A percentile compares a stretch with the other conserved stretches of the same genome.
phyloP scores from a whole-genome alignment of 345 rosid genomes.

The Draba incana region DNA sequence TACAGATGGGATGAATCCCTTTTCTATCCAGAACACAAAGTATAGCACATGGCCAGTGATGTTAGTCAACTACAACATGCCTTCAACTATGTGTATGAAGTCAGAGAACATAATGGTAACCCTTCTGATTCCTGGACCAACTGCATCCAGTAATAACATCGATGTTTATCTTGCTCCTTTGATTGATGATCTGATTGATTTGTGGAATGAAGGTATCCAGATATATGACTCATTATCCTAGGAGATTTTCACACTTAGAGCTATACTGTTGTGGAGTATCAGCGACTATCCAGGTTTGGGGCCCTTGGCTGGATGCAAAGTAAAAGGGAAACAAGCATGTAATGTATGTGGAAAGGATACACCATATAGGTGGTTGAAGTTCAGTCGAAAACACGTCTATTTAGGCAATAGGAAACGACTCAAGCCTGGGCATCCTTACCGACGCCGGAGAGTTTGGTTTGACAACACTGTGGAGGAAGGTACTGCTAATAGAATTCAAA shows the following conservation, averaged over 20 bases:
- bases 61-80: neutral
- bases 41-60: neutral
- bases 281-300: neutral
- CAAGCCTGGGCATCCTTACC: neutral
- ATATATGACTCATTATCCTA: neutral
- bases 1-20: neutral
- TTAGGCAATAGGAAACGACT: neutral
- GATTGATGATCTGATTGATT: neutral
- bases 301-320: neutral
- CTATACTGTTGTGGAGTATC: neutral
- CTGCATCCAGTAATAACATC: neutral
- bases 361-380: neutral
- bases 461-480: neutral
- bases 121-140: neutral
- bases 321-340: neutral
- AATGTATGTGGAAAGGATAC: neutral
- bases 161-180: neutral
- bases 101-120: neutral
- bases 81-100: neutral
- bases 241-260: neutral
- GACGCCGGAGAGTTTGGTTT: neutral
- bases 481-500: neutral
- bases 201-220: neutral
- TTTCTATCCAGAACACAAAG: neutral
- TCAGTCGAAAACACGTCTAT: neutral